phyloP scores from a whole-genome alignment of 139 green algal genomes.

The Volvox reticuliferus region DNA sequence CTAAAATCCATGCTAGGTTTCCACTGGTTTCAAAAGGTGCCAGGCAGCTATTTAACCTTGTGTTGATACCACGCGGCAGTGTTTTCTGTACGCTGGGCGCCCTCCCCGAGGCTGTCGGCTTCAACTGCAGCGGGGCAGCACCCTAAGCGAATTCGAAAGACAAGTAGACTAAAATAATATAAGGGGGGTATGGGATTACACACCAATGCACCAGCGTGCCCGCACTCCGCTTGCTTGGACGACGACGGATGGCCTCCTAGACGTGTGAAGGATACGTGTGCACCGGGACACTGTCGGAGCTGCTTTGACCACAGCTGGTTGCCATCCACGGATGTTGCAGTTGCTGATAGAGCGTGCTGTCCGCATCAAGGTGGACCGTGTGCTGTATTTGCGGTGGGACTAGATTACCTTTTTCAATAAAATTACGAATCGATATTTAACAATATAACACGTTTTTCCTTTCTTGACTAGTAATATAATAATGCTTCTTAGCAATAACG shows the following conservation, averaged over 20 bases:
- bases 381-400: neutral
- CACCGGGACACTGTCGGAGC: neutral
- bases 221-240: conserved; percentile 28
- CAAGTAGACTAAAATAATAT: neutral
- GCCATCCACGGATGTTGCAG: neutral
- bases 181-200: neutral
- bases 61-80: no score
- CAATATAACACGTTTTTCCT: no score
- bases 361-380: neutral
- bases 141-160: neutral
- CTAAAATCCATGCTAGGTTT: no score
- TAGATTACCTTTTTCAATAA: no score
- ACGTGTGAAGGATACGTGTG: neutral
- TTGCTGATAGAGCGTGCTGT: neutral
- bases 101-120: no score
- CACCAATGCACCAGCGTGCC: conserved; percentile 41
- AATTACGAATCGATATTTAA: no score
- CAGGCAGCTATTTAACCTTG: no score
- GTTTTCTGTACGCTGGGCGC: no score
- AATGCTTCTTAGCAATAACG: no score
- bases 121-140: no score
- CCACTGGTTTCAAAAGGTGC: no score
- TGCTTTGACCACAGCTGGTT: neutral
- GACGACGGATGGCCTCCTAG: conserved; percentile 11
- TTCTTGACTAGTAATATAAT: no score